phyloP scores from a whole-genome alignment of 306 rosid species.

The Ormosia emarginata region DNA sequence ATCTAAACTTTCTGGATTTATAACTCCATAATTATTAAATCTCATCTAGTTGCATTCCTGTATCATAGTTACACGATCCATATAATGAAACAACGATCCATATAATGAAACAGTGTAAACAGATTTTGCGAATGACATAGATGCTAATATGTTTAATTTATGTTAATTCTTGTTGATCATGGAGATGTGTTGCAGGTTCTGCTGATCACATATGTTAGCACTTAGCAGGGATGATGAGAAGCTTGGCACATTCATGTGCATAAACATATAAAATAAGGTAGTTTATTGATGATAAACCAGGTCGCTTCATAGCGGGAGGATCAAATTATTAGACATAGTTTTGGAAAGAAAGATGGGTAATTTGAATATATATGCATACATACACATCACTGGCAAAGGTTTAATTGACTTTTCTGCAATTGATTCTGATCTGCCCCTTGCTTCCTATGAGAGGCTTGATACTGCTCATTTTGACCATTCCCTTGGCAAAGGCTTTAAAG shows the following conservation, averaged over 20 bases:
- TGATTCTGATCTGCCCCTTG: conserved; percentile 53
- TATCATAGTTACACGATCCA: background rate
- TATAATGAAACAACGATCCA: background rate
- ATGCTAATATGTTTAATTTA: background rate
- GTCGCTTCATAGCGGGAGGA: background rate
- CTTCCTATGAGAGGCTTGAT: conserved; percentile 51
- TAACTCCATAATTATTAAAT: background rate
- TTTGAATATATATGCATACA: background rate
- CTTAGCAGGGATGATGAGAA: background rate
- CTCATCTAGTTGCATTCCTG: background rate
- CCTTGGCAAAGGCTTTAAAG: conserved; percentile 40
- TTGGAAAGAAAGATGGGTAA: background rate
- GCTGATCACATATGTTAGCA: background rate
- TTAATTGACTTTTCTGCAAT: conserved; percentile 52
- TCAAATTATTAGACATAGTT: background rate
- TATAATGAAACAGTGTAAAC: background rate
- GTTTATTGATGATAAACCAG: background rate
- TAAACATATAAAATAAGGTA: background rate
- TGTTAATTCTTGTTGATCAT: background rate
- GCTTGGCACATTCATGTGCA: background rate
- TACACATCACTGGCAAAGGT: too few species aligned
- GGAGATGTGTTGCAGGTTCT: background rate
- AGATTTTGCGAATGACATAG: background rate
- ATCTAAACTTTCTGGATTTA: background rate
- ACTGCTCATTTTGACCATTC: conserved; percentile 51